phyloP scores from a whole-genome alignment of 768 basidiomycete species.

The Lactifluus hygrophoroides region DNA sequence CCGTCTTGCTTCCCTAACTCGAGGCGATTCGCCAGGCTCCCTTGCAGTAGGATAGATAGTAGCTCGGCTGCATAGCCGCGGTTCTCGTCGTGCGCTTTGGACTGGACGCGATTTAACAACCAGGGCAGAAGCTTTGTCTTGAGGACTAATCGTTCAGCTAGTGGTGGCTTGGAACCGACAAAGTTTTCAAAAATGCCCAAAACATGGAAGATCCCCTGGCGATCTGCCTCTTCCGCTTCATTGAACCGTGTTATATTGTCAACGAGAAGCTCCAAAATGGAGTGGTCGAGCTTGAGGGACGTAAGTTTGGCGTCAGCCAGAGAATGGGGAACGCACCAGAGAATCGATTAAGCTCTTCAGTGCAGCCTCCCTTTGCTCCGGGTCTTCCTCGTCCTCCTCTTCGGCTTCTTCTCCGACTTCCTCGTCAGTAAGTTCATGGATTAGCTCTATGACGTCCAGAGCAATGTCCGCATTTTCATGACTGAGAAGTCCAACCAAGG shows the following conservation, averaged over 20 bases:
- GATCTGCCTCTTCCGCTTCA: slow-evolving; percentile 83
- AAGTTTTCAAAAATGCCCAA: slow-evolving; percentile 94
- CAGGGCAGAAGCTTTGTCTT: slow-evolving; percentile 72
- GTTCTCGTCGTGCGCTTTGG: slow-evolving; percentile 78
- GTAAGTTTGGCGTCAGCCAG: slow-evolving; percentile 1
- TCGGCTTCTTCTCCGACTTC: slow-evolving; percentile 77
- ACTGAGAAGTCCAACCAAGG: slow-evolving; percentile 77
- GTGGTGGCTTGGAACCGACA: slow-evolving; percentile 71
- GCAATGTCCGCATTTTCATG: slow-evolving; percentile 98
- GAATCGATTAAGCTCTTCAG: slow-evolving; percentile 67
- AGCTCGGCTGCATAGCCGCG: slow-evolving; percentile 90
- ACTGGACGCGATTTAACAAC: slow-evolving; percentile 68
- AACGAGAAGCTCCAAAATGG: slow-evolving; percentile 80
- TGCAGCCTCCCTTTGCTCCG: slow-evolving; percentile 53
- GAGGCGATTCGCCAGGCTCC: slow-evolving; percentile 57
- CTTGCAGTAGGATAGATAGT: slow-evolving; percentile 83
- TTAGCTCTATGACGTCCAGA: slow-evolving; percentile 87
- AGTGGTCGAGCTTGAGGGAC: slow-evolving; percentile 59
- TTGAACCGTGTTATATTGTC: slow-evolving; percentile 85
- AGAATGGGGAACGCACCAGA: slow-evolving; percentile 45
- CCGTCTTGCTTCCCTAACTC: slow-evolving; percentile 67
- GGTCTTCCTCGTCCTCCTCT: slow-evolving; percentile 54
- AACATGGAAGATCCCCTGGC: slow-evolving; percentile 88
- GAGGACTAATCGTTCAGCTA: slow-evolving; percentile 60
- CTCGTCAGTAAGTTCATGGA: slow-evolving; percentile 94